Evolutionary conservation across 225 moss, liverwort and hornwort species (phyloP).

Genomic region (Ulota crispa): DNA sequence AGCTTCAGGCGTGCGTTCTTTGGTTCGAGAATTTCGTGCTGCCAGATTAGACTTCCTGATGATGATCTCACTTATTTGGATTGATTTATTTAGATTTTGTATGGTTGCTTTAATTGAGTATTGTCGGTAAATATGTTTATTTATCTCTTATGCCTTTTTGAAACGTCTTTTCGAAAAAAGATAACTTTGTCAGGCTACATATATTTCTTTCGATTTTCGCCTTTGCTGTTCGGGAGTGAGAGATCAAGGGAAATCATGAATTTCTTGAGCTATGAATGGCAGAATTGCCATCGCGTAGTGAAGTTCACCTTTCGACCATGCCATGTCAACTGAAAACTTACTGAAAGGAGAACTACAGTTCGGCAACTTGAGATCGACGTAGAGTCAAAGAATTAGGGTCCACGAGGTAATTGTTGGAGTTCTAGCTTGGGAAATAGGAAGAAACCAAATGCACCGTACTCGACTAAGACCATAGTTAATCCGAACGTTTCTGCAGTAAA

Average conservation of each 20-base stretch:
- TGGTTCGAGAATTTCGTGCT: neutral
- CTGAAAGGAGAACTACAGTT: neutral
- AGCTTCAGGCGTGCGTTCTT: neutral
- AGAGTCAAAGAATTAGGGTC: neutral
- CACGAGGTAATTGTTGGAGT: slow-evolving; percentile 4
- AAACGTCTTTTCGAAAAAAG: no score
- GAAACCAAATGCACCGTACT: neutral
- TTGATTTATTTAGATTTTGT: neutral
- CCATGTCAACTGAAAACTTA: neutral
- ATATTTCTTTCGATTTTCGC: neutral
- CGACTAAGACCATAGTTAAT: neutral
- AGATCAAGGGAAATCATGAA: neutral
- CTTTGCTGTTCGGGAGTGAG: neutral
- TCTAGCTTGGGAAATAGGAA: neutral
- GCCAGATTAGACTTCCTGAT: neutral
- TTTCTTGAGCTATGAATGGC: neutral
- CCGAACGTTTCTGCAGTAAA: neutral
- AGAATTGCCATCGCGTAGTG: neutral
- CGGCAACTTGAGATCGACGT: neutral
- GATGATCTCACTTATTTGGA: neutral
- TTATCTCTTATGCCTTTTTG: no score
- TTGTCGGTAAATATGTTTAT: no score
- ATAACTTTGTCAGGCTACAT: no score
- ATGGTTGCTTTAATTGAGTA: no score
- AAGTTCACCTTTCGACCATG: neutral